Percentiles rank a stretch among this genome's conserved stretches.
These are phyloP conservation scores for Claviceps lovelessii DNA, from an alignment of 2,329 filamentous ascomycete species.

Conservation along the genomic window DNA sequence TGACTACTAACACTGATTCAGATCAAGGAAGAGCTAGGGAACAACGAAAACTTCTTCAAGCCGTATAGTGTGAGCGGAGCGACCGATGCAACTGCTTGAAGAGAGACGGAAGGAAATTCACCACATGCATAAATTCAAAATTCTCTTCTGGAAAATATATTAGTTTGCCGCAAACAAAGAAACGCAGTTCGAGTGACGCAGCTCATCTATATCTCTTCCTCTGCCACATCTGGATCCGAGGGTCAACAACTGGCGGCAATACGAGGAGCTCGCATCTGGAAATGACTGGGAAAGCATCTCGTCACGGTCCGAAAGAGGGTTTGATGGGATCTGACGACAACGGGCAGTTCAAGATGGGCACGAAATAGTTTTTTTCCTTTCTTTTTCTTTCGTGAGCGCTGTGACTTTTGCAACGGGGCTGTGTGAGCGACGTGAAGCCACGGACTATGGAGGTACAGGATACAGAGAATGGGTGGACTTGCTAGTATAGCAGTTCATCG, in stretches of 20 bases:
- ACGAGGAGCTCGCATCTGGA: neutral
- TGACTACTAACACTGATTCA: slow-evolving; percentile 21
- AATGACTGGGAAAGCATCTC: neutral
- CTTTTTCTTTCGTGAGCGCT: neutral
- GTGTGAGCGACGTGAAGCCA: neutral
- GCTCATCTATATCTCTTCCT: neutral
- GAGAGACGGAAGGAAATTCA: neutral
- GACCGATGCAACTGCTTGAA: slow-evolving; percentile 23
- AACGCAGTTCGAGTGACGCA: neutral
- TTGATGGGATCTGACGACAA: neutral
- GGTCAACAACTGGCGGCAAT: neutral
- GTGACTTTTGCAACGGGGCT: neutral
- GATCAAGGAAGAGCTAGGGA: slow-evolving; percentile 88
- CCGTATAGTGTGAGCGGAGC: slow-evolving; percentile 47
- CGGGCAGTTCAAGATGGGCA: neutral
- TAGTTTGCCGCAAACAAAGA: neutral
- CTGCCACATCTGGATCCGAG: neutral
- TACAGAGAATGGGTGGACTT: neutral
- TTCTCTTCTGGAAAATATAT: neutral
- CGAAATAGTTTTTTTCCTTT: neutral
- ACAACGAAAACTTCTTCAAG: slow-evolving; percentile 67
- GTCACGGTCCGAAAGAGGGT: neutral
- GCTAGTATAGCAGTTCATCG: too few relatives aligned
- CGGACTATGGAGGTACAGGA: neutral
- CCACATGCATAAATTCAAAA: neutral